Percentiles rank a stretch among this genome's conserved stretches.
Conservation (phyloP, 163 green algal species). For the Volvox carteri region DNA sequence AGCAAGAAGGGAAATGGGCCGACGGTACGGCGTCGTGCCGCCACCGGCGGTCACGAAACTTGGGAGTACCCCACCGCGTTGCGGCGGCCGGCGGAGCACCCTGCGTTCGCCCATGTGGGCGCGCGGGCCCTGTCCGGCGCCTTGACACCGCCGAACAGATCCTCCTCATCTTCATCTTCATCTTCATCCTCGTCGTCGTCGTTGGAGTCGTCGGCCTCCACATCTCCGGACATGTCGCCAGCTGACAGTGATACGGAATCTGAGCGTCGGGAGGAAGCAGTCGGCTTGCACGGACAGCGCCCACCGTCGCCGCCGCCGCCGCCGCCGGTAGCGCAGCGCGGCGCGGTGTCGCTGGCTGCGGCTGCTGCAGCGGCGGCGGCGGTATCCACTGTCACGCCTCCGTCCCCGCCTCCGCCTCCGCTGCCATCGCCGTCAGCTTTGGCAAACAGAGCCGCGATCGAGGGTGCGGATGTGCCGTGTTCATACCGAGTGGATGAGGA, state of each 20-base stretch:
- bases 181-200: neutral
- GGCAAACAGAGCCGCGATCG: neutral
- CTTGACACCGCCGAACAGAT: neutral
- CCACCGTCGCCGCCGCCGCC: neutral
- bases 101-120: slow-evolving; percentile 13
- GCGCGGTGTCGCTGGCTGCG: neutral
- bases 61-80: slow-evolving; percentile 46
- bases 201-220: neutral
- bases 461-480: neutral
- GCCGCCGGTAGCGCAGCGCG: neutral
- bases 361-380: neutral
- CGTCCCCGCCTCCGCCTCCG: too few relatives aligned
- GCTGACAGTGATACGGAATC: slow-evolving; percentile 14
- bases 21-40: neutral
- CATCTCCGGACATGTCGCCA: neutral
- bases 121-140: neutral
- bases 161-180: neutral
- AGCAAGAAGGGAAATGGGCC: neutral
- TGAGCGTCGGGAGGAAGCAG: neutral
- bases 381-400: neutral
- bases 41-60: neutral
- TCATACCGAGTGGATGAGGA: too few relatives aligned
- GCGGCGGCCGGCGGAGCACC: neutral
- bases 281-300: neutral
- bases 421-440: neutral